phyloP scores from a whole-genome alignment of 768 basidiomycete genomes.

The Trametes maxima region DNA sequence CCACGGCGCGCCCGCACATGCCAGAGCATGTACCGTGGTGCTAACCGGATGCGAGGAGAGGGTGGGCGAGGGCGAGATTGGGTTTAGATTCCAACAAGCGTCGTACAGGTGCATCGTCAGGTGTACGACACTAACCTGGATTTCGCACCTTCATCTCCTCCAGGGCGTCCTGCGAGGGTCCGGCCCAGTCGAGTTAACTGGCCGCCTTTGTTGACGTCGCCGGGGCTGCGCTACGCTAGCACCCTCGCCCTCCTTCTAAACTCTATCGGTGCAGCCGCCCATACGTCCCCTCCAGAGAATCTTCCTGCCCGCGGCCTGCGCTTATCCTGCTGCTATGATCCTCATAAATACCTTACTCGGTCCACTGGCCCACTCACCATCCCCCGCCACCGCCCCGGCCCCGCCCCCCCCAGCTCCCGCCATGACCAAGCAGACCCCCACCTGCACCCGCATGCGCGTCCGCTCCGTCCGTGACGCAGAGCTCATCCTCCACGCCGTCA shows the following conservation, averaged over 20 bases:
- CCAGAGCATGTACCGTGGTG: not conserved
- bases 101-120: constrained; percentile 9
- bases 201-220: not conserved
- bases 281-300: constrained; percentile 3
- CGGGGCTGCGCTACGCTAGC: constrained; percentile 8
- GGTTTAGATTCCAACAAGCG: constrained; percentile 13
- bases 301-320: constrained; percentile 12
- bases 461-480: constrained; percentile 40
- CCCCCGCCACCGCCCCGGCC: constrained; percentile 17
- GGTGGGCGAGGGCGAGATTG: not conserved
- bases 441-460: constrained; percentile 39
- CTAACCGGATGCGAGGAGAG: no score
- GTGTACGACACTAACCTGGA: constrained; percentile 1
- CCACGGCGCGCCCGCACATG: not conserved
- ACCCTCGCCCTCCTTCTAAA: constrained; percentile 7
- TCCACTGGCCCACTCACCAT: constrained; percentile 11
- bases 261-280: constrained; percentile 1
- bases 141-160: constrained; percentile 9
- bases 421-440: constrained; percentile 38
- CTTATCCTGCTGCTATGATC: constrained; percentile 3
- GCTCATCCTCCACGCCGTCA: constrained; percentile 43
- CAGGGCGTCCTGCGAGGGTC: not conserved
- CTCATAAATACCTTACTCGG: constrained; percentile 16
- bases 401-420: constrained; percentile 5
- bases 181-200: not conserved